A percentile compares a stretch with the other conserved stretches of the same genome.
Conservation (phyloP, 441 rosid species). For the Macaranga tanarius region DNA sequence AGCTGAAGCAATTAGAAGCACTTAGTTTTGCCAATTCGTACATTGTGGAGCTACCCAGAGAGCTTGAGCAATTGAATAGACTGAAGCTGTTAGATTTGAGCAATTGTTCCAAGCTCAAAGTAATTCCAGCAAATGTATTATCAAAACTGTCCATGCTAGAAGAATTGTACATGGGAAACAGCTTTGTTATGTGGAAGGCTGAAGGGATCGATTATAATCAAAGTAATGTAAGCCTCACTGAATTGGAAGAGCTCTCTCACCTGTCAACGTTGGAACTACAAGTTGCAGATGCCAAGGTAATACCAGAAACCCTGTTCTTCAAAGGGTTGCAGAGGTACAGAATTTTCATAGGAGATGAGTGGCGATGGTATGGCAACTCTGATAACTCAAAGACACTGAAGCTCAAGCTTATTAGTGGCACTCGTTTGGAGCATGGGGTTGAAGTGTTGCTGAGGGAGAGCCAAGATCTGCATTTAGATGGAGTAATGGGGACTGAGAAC, state of each 20-base stretch:
- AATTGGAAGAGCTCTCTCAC: background rate
- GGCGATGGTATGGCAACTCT: background rate
- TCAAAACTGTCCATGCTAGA: background rate
- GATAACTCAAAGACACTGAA: background rate
- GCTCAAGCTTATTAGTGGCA: background rate
- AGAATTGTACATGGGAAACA: background rate
- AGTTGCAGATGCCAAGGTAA: background rate
- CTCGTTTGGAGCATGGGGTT: background rate
- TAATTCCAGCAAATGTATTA: background rate
- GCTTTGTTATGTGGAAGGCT: background rate
- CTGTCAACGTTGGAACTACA: background rate
- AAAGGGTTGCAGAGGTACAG: conserved; percentile 10
- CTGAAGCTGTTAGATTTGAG: background rate
- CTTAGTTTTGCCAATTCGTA: conserved; percentile 28
- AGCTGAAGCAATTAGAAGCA: conserved; percentile 29
- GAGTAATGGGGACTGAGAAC: background rate
- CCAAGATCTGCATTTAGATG: background rate
- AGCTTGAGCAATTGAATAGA: background rate
- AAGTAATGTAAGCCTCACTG: conserved; percentile 3
- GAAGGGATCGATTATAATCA: background rate
- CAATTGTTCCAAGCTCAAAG: background rate
- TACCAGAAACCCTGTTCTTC: background rate
- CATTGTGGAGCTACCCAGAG: background rate
- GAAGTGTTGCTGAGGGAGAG: background rate
- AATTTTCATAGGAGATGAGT: conserved; percentile 2